Base-by-base conservation (phyloP, 192 early-diverging fungal species). In the Obelidium mucronatum region DNA sequence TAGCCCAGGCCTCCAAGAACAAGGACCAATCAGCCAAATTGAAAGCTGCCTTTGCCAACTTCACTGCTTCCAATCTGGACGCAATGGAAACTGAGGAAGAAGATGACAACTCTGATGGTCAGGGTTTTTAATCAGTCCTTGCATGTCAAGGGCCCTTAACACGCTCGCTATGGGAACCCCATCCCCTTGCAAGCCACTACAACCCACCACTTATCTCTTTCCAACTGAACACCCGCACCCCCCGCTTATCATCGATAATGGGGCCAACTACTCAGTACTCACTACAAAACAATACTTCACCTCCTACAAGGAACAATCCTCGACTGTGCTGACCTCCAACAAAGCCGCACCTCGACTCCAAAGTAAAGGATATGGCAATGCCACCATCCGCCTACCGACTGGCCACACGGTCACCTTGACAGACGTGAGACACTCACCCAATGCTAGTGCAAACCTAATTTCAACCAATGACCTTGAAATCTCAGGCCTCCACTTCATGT, bases 401-500 rank as follows among this genome's bases (percentile, higher is more conserved):
- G 35, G 31, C 13, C 36, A 64, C 62, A 8, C 13, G 13, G 4
- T 64, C 24, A 37, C 24, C 62, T 28, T 64, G 19, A 64, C 15
- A 28, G 35, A 64, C 31, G 37, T 24, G 15, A 37, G 6, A 5
- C 24, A 40, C 24, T 64, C 30, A 6, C 66, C 66, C 4, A 19
- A 67, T 2, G 48, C 44, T 15, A 31, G 3, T 19, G 22, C 40
- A 22, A 3, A n/a, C 30, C 31, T 67, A 2, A 28, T 67, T 28
- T 40, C 40, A 3, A 37, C 30, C 48, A 67, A 67, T 33, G 48
- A 67, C 40, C 8, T 67, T 31, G 66, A 67, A 30, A 37, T 22
- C 22, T 48, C n/a, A 11, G 44, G 40, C 11, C 28, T 64, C 30
- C 31, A 33, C 31, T 64, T 37, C 33, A 4, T 22, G 2, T 67